Percentiles rank a stretch among this genome's conserved stretches.
These are phyloP conservation scores for Botryotinia calthae DNA, from an alignment of 2,329 filamentous ascomycete species.

Conservation along the genomic window DNA sequence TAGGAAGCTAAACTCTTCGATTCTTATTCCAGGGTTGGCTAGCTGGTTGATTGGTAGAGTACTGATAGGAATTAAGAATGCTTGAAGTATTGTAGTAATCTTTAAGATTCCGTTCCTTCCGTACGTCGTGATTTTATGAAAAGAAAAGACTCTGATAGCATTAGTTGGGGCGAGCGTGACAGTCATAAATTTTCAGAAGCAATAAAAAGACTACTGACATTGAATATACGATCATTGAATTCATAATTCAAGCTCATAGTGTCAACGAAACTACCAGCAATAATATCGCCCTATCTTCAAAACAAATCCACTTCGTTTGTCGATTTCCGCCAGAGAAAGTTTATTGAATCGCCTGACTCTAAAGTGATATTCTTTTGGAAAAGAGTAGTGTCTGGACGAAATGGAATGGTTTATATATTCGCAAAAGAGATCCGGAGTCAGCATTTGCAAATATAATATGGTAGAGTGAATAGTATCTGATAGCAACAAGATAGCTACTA, in stretches of 20 bases:
- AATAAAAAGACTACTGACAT: too few relatives aligned
- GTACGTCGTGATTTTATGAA: too few relatives aligned
- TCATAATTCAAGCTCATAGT: fast-evolving
- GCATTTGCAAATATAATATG: fast-evolving
- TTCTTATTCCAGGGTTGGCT: too few relatives aligned
- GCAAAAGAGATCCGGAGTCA: not conserved
- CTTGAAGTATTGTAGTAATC: too few relatives aligned
- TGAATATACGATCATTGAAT: too few relatives aligned
- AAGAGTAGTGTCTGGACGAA: fast-evolving
- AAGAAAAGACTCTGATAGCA: too few relatives aligned
- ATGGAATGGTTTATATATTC: not conserved
- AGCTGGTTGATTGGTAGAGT: too few relatives aligned
- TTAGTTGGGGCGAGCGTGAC: too few relatives aligned
- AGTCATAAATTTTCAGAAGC: too few relatives aligned
- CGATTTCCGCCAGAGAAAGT: not conserved
- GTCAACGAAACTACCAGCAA: not conserved
- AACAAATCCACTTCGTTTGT: not conserved
- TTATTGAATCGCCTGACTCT: not conserved
- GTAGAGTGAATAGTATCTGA: not conserved
- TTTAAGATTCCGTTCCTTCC: too few relatives aligned
- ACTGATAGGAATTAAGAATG: too few relatives aligned
- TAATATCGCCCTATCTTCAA: not conserved
- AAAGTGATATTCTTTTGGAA: not conserved
- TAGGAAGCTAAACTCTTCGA: too few relatives aligned
- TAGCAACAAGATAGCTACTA: not conserved